Evolutionary conservation across 352 stramenopile genomes (phyloP), one percentile per base, ranked within the genome.

Genomic region (Stephanocyclus meneghinianus): DNA sequence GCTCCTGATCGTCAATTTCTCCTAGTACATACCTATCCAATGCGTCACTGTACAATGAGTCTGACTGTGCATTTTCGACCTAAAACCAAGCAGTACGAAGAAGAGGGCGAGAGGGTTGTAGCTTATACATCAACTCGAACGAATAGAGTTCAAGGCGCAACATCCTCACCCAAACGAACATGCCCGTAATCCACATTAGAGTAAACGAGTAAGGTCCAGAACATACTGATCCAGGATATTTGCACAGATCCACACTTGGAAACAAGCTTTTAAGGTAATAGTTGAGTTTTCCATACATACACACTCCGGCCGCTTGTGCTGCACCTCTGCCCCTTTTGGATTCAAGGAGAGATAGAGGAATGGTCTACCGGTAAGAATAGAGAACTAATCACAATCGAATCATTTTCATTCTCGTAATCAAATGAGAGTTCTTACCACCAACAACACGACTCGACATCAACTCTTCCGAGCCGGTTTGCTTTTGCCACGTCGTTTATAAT

Each of bases 251-350:
- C 11, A 81, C 56, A 68, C 37, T 47, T 53, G 67, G 67, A 42
- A 59, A 80, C 48, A 62, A 68, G 9, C 59, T 68, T 9, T 15
- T 44, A 0, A 81, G 60, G 29, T 74, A 80, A 68, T 74, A 80
- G 42, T 80, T 80, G 1, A 84, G 47, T 55, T 77, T 86, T 21
- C 80, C 75, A 71, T 74, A 83, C 42, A 81, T 73, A 32, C 78
- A 85, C 13, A 79, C 64, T 32, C 80, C 80, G 35, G 63, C 79
- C 42, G 67, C 65, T 64, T 84, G 77, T 16, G 74, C 60, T 1
- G 16, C 66, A 56, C 30, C 78, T 76, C 15, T 69, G 42, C 37
- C 73, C 67, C 62, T 53, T 37, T 69, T 26, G 21, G 35, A 56
- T 69, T 13, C 50, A 74, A 29, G 35, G 35, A 40, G 35, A 40